These are phyloP conservation scores for Rutstroemia sp. DNA, from an alignment of 2,329 filamentous ascomycete genomes.

Conservation along the genomic window DNA sequence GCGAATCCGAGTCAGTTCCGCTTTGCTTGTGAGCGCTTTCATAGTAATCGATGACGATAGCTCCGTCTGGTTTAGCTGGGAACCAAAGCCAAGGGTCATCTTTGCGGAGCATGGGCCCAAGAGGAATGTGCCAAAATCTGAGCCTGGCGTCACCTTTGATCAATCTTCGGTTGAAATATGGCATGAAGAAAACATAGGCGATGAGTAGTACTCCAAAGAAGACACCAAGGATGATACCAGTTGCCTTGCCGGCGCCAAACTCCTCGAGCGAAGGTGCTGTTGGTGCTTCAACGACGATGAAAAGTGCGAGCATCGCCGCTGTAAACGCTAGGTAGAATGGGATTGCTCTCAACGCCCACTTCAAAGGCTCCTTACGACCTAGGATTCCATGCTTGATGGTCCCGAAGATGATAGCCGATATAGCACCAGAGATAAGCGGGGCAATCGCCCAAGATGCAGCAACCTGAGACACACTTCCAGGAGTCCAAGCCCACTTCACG, in stretches of 20 bases:
- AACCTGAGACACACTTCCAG: conserved; percentile 36
- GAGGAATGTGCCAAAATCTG: conserved; percentile 27
- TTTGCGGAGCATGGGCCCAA: conserved; percentile 30
- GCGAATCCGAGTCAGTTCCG: not conserved
- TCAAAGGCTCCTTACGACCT: conserved; percentile 61
- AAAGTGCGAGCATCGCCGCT: conserved; percentile 15
- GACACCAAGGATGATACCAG: conserved; percentile 25
- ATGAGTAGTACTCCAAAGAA: conserved; percentile 16
- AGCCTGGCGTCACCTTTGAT: conserved; percentile 29
- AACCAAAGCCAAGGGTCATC: conserved; percentile 22
- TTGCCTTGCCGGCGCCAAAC: conserved; percentile 28
- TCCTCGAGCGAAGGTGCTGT: conserved; percentile 27
- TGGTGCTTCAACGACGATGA: conserved; percentile 19
- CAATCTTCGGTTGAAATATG: conserved; percentile 27
- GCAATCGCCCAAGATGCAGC: conserved; percentile 67
- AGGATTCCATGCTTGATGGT: conserved; percentile 67
- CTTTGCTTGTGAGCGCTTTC: not conserved
- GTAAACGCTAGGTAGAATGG: conserved; percentile 57
- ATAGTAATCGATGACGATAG: conserved; percentile 17
- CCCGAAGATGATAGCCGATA: conserved; percentile 62
- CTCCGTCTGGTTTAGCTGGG: conserved; percentile 20
- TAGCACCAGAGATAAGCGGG: conserved; percentile 56
- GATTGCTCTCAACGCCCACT: conserved; percentile 65
- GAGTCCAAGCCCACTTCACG: conserved; percentile 57
- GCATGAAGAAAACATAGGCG: conserved; percentile 31